These are phyloP conservation scores for Akebia trifoliata DNA, from an alignment of 164 flowering plant species.

Conservation along the genomic window DNA sequence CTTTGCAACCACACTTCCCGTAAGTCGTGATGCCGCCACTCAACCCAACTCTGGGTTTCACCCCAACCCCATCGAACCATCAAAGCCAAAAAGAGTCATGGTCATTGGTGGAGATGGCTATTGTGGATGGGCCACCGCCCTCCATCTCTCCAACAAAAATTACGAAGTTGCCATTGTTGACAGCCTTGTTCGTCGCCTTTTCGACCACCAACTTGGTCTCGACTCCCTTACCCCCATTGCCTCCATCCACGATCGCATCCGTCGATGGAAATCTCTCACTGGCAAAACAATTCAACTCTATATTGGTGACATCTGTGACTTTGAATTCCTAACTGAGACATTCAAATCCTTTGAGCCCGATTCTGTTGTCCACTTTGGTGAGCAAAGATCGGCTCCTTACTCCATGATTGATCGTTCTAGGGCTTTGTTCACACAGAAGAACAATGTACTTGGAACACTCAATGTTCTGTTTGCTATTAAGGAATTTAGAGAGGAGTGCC, in stretches of 20 bases:
- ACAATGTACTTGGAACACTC: conserved; percentile 86
- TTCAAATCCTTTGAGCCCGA: conserved; percentile 80
- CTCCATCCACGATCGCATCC: conserved; percentile 71
- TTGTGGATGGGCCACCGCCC: conserved; percentile 97
- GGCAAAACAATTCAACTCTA: conserved; percentile 62
- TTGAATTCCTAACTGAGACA: conserved; percentile 72
- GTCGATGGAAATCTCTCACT: conserved; percentile 73
- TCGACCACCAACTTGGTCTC: conserved; percentile 88
- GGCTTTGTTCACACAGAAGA: conserved; percentile 83
- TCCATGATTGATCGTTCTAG: conserved; percentile 93
- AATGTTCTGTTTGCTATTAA: conserved; percentile 94
- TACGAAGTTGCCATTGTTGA: conserved; percentile 87
- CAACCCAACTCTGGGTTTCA: conserved; percentile 30
- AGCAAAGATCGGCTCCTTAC: conserved; percentile 92
- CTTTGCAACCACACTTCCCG: conserved; percentile 38
- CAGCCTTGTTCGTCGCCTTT: conserved; percentile 77
- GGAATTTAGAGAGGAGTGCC: conserved; percentile 74
- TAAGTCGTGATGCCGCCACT: conserved; percentile 38
- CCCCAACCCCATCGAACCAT: conserved; percentile 23
- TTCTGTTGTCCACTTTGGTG: conserved; percentile 91
- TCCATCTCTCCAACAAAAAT: conserved; percentile 74
- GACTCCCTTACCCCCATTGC: conserved; percentile 83
- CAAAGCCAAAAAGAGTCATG: conserved; percentile 62
- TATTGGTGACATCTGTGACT: conserved; percentile 86
- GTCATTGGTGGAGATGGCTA: conserved; percentile 95